Conservation (phyloP, 805 yeast species). For the Candida fluviatilis region DNA sequence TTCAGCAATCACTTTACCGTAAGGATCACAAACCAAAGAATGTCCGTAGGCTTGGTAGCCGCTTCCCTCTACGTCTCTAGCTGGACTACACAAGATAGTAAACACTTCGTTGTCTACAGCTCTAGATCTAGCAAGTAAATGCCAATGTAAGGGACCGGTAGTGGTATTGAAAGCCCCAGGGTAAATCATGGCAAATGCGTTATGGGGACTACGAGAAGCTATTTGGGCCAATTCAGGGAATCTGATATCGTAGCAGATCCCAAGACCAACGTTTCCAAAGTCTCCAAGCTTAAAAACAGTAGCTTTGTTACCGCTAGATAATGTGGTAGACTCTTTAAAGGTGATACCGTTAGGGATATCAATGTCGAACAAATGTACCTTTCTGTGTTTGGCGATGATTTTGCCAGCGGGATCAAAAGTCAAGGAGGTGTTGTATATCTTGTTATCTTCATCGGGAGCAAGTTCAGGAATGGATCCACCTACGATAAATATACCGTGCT, state of each 20-base stretch:
- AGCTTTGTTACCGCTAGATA: slow-evolving; percentile 77
- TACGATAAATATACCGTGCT: slow-evolving; percentile 58
- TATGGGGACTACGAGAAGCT: slow-evolving; percentile 56
- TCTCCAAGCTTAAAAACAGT: slow-evolving; percentile 69
- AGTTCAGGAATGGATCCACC: slow-evolving; percentile 94
- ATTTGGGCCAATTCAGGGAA: slow-evolving; percentile 74
- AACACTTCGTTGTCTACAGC: slow-evolving; percentile 74
- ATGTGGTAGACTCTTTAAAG: slow-evolving; percentile 73
- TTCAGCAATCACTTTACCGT: slow-evolving; percentile 39
- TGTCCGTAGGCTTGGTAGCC: slow-evolving; percentile 46
- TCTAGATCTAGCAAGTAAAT: slow-evolving; percentile 64
- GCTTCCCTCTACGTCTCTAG: slow-evolving; percentile 59
- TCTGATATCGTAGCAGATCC: slow-evolving; percentile 79
- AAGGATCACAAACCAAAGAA: slow-evolving; percentile 41
- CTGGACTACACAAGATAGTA: slow-evolving; percentile 82
- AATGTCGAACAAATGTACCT: slow-evolving; percentile 87
- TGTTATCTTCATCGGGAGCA: slow-evolving; percentile 47
- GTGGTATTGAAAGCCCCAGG: slow-evolving; percentile 85
- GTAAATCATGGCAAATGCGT: slow-evolving; percentile 71
- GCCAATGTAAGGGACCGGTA: slow-evolving; percentile 85
- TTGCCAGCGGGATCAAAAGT: slow-evolving; percentile 72
- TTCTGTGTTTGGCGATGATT: slow-evolving; percentile 79
- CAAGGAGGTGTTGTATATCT: slow-evolving; percentile 66
- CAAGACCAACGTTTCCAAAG: slow-evolving; percentile 72
- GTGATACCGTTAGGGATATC: slow-evolving; percentile 89